Evolutionary conservation across 192 early-diverging fungal species (phyloP).

Genomic region (Podila epicladia): DNA sequence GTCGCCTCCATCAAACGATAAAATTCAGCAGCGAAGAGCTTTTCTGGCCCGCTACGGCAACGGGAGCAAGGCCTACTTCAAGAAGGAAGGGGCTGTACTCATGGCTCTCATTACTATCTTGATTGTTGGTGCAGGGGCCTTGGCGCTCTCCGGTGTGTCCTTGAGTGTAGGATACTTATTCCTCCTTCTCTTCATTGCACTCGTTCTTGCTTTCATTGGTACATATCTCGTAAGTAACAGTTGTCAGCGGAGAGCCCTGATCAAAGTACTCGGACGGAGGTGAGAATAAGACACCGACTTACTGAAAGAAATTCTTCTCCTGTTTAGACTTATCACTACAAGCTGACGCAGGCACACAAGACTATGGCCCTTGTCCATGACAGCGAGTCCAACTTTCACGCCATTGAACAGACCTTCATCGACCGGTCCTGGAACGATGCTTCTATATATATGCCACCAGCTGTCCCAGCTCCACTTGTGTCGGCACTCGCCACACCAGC

Average conservation of each 20-base stretch:
- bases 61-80: slow-evolving; percentile 18
- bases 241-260: background rate
- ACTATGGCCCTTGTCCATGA: slow-evolving; percentile 12
- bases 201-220: background rate
- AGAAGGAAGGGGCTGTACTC: slow-evolving; percentile 11
- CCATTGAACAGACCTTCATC: background rate
- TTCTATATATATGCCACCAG: slow-evolving; percentile 11
- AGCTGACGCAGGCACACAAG: slow-evolving; percentile 21
- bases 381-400: background rate
- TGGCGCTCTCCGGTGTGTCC: slow-evolving; percentile 9
- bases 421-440: slow-evolving; percentile 25
- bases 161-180: slow-evolving; percentile 14
- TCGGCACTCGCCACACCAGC: background rate
- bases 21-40: slow-evolving; percentile 3
- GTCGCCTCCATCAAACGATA: background rate
- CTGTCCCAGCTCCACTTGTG: background rate
- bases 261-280: background rate
- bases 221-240: slow-evolving; percentile 14
- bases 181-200: slow-evolving; percentile 3
- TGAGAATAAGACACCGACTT: background rate
- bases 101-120: slow-evolving; percentile 9
- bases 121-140: slow-evolving; percentile 14
- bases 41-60: slow-evolving; percentile 21
- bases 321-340: slow-evolving; percentile 18
- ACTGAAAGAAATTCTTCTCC: background rate